Evolutionary conservation across 2,329 filamentous ascomycete genomes (phyloP).

Genomic region (Ophiostoma sp.): DNA sequence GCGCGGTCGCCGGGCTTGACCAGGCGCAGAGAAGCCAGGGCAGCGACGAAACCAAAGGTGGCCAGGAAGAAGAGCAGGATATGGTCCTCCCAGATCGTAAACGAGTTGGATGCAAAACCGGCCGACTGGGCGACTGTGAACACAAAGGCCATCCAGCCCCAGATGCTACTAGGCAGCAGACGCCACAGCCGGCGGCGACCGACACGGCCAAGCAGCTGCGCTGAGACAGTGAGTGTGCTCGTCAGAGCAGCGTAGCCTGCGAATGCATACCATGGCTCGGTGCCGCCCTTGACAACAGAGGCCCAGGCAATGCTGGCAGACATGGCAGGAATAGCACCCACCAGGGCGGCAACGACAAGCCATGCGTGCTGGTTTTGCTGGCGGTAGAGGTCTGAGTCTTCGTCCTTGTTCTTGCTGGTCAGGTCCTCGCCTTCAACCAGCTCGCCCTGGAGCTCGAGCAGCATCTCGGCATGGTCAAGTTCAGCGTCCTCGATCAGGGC

Average conservation of each 20-base stretch:
- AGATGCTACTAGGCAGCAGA: conserved; percentile 71
- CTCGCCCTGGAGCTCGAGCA: conserved; percentile 51
- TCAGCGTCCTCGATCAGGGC: conserved; percentile 54
- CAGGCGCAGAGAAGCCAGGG: conserved; percentile 73
- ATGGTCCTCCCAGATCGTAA: conserved; percentile 97
- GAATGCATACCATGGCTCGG: conserved; percentile 43
- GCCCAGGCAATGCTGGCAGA: conserved; percentile 19
- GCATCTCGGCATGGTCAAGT: conserved; percentile 60
- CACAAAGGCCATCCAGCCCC: conserved; percentile 82
- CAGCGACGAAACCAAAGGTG: conserved; percentile 78
- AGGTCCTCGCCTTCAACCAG: conserved; percentile 1
- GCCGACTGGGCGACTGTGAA: conserved; percentile 86
- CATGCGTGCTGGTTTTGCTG: conserved; percentile 45
- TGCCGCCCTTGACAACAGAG: background rate
- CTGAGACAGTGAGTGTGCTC: conserved; percentile 45
- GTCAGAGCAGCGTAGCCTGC: conserved; percentile 46
- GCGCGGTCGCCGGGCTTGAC: conserved; percentile 66
- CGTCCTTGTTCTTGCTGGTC: conserved; percentile 48
- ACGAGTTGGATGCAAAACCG: conserved; percentile 96
- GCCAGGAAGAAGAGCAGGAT: conserved; percentile 89
- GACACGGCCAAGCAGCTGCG: conserved; percentile 44
- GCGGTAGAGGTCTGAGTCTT: conserved; percentile 58
- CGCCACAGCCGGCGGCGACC: conserved; percentile 46
- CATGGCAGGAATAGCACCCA: conserved; percentile 37
- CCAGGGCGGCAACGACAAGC: conserved; percentile 41